Evolutionary conservation across 345 rosid genomes (phyloP), one percentile per base, ranked within the genome.

Genomic region (Brassica incana): DNA sequence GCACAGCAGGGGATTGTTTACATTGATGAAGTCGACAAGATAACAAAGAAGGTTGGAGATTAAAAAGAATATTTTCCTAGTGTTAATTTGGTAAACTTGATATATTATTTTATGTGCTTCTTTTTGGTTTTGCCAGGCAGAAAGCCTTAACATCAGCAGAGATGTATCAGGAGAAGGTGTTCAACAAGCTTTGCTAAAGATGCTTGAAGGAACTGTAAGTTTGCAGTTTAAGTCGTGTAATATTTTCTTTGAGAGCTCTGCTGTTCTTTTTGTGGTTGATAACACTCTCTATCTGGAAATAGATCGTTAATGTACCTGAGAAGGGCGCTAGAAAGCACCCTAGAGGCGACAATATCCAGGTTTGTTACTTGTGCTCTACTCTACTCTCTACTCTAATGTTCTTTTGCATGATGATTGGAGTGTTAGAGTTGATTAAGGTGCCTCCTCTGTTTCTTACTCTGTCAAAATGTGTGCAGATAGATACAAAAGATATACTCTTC

Each of bases 91-190:
- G 35, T 20, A 68, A 74, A 62, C 25, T 65, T 71, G 32, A 20
- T 43, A 2, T 40, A 7, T 65, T 7, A 11, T 52, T 52, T 64
- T 65, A 3, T 71, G 56, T 68, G 7, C 67, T 71, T 67, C 15
- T 65, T 81, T 75, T 74, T 18, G 48, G 58, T 9, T 40, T 48
- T 77, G 67, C 82, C 88, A 96, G 98, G 97, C 99, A 38, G 99
- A 96, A 88, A 92, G 97, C 82, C 86, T 88, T 80, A 96, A 93
- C 84, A 90, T 96, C 56, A 96, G 98, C 83, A 91, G 98, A 88
- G 99, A 96, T 90, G 99, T 96, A 23, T 96, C 99, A 35, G 98
- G 99, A 71, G 99, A 95, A 82, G 98, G 98, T 78, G 99, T 95
- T 78, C 98, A 95, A 87, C 99, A 95, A 85, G 99, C 99, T 43